Evolutionary conservation across 225 moss, liverwort and hornwort species (phyloP).

Genomic region (Polytrichum commune): DNA sequence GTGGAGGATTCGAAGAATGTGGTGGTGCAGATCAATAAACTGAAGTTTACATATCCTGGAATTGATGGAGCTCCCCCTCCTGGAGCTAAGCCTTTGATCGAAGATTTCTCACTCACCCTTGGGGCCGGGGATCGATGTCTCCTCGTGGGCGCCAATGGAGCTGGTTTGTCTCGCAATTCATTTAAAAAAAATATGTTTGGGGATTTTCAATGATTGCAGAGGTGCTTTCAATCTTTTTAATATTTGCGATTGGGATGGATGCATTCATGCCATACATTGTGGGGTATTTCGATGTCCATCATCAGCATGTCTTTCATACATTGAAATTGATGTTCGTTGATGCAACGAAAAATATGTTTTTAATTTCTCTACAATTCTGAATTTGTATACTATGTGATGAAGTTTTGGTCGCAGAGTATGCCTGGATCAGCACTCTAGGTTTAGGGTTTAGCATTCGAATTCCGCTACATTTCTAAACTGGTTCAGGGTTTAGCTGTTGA

Average conservation of each 20-base stretch:
- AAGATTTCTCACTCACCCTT: constrained; percentile 73
- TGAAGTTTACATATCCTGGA: constrained; percentile 83
- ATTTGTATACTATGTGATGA: neutral
- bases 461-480: too few relatives aligned
- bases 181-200: too few relatives aligned
- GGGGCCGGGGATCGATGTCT: constrained; percentile 88
- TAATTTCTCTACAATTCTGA: too few relatives aligned
- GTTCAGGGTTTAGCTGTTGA: too few relatives aligned
- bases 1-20: constrained; percentile 29
- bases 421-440: neutral
- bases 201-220: too few relatives aligned
- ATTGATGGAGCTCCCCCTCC: constrained; percentile 89
- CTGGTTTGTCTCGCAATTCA: constrained; percentile 39
- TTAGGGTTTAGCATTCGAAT: too few relatives aligned
- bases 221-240: too few relatives aligned
- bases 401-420: neutral
- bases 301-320: too few relatives aligned
- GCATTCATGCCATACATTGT: neutral
- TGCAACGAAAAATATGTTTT: too few relatives aligned
- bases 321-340: too few relatives aligned
- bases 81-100: constrained; percentile 79
- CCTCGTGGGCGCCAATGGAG: constrained; percentile 96
- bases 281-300: neutral
- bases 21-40: constrained; percentile 58
- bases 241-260: too few relatives aligned